phyloP scores from a whole-genome alignment of 179 eudicot genomes.

The Drosera spatulata region DNA sequence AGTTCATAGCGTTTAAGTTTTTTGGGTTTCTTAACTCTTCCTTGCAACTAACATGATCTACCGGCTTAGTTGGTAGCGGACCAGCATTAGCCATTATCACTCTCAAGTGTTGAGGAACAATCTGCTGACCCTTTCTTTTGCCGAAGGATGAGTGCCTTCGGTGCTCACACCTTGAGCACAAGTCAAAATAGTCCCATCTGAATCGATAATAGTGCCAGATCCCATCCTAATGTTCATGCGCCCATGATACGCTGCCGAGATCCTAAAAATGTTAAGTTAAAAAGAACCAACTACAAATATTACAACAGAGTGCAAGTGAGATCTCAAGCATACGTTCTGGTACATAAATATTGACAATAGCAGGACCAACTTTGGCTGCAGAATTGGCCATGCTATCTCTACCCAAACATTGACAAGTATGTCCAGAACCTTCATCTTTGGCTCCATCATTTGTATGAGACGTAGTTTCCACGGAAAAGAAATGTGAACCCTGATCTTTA shows the following conservation, averaged over 20 bases:
- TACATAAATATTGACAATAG: conserved; percentile 85
- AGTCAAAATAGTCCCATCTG: conserved; percentile 88
- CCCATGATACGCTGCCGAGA: background rate
- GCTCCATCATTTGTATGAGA: conserved; percentile 28
- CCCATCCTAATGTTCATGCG: conserved; percentile 30
- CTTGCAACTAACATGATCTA: too few relatives aligned
- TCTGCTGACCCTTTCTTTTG: conserved; percentile 66
- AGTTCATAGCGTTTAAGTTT: too few relatives aligned
- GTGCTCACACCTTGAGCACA: conserved; percentile 84
- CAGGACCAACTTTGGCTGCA: conserved; percentile 86
- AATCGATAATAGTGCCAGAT: conserved; percentile 85
- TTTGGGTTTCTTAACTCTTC: too few relatives aligned
- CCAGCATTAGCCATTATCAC: too few relatives aligned
- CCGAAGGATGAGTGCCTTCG: conserved; percentile 41
- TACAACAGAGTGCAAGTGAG: too few relatives aligned
- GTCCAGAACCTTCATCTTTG: conserved; percentile 30
- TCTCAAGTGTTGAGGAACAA: background rate
- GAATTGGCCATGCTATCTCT: conserved; percentile 81
- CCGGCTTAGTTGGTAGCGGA: too few relatives aligned
- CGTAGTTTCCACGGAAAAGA: too few relatives aligned
- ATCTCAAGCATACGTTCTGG: conserved; percentile 37
- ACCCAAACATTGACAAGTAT: conserved; percentile 52
- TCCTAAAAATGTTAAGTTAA: too few relatives aligned
- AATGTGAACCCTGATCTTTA: too few relatives aligned
- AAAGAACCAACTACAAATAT: too few relatives aligned